A percentile compares a stretch with the other conserved stretches of the same genome.
Conservation (phyloP, 495 filamentous ascomycete species). For the Durotheca rogersii region DNA sequence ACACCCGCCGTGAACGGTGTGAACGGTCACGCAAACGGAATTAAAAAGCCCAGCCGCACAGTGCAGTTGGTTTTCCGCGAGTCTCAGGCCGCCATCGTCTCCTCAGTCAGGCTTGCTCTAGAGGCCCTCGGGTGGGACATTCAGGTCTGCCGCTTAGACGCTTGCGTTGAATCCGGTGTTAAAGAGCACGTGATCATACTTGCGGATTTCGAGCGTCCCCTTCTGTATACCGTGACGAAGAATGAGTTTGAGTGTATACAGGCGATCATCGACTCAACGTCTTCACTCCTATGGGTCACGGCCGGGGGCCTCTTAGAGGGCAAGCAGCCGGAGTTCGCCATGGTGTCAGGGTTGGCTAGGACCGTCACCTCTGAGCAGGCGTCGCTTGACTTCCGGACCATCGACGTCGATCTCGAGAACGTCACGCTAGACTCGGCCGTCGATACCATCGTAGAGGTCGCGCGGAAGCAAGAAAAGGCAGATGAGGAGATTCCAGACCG, state of each 20-base stretch:
- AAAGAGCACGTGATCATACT: no score
- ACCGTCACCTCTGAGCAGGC: conserved; percentile 43
- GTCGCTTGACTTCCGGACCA: conserved; percentile 38
- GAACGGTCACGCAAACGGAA: no score
- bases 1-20: no score
- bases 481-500: conserved; percentile 12
- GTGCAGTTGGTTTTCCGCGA: conserved; percentile 8
- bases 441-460: conserved; percentile 7
- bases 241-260: no score
- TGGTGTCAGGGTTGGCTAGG: conserved; percentile 39
- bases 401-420: conserved; percentile 28
- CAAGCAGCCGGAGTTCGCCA: conserved; percentile 32
- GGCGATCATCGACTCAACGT: conserved; percentile 37
- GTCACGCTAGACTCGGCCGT: neutral
- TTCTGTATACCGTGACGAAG: no score
- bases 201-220: no score
- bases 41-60: no score
- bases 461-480: conserved; percentile 5
- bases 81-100: neutral
- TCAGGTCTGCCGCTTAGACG: conserved; percentile 1
- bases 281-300: conserved; percentile 42
- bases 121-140: conserved; percentile 5
- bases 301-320: conserved; percentile 31
- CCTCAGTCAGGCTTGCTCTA: conserved; percentile 1
- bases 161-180: neutral